These are phyloP conservation scores for Schwanniomyces yamadae DNA, from an alignment of 805 yeast genomes.

Conservation along the genomic window DNA sequence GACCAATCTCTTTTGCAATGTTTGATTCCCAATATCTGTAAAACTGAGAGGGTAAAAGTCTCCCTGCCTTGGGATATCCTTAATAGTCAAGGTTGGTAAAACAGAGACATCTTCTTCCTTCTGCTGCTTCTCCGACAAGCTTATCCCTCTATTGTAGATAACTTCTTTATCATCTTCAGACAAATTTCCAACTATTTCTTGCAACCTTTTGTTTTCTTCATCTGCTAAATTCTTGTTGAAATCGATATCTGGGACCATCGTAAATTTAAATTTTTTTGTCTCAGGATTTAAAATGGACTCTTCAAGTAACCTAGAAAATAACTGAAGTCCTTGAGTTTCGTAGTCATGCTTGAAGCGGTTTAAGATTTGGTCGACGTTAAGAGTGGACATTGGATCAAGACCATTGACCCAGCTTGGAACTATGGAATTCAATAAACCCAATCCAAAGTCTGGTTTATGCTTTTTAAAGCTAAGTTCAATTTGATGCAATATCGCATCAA, in stretches of 20 bases:
- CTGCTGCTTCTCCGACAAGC: slow-evolving; percentile 62
- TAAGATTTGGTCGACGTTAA: slow-evolving; percentile 65
- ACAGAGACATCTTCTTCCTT: slow-evolving; percentile 71
- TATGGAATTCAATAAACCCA: slow-evolving; percentile 67
- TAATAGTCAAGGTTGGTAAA: slow-evolving; percentile 72
- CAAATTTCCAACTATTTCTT: slow-evolving; percentile 41
- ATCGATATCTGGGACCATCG: slow-evolving; percentile 67
- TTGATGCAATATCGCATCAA: slow-evolving; percentile 88
- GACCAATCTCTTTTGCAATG: slow-evolving; percentile 49
- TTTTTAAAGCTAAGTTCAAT: slow-evolving; percentile 80
- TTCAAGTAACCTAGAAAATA: slow-evolving; percentile 62
- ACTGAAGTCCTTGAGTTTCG: slow-evolving; percentile 40
- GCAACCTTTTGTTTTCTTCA: slow-evolving; percentile 59
- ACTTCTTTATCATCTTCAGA: slow-evolving; percentile 54
- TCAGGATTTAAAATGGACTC: slow-evolving; percentile 46
- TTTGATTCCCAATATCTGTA: slow-evolving; percentile 30
- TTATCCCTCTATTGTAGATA: slow-evolving; percentile 59
- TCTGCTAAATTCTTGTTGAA: slow-evolving; percentile 50
- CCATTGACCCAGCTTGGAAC: slow-evolving; percentile 86
- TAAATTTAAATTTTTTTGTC: slow-evolving; percentile 62
- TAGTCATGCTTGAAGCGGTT: slow-evolving; percentile 62
- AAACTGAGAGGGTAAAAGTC: slow-evolving; percentile 31
- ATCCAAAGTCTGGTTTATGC: slow-evolving; percentile 87
- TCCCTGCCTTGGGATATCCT: slow-evolving; percentile 67
- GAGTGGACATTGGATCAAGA: slow-evolving; percentile 66